A percentile compares a stretch with the other conserved stretches of the same genome.
Evolutionary conservation across 768 basidiomycete genomes (phyloP).

Genomic region (Roridomyces roridus): DNA sequence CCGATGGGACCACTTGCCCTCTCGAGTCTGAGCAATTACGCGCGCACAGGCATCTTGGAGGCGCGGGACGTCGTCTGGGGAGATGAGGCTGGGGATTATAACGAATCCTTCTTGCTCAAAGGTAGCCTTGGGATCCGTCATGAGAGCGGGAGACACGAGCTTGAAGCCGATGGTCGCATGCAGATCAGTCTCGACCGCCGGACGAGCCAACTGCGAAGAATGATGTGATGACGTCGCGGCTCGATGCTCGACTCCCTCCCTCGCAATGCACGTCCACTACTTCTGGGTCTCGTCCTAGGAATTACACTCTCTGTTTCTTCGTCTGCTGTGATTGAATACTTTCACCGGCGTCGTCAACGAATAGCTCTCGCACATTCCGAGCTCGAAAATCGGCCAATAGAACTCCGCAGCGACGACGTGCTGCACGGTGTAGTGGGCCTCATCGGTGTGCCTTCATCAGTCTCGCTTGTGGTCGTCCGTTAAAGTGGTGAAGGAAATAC

Average conservation of each 20-base stretch:
- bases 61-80: conserved; percentile 39
- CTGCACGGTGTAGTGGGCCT: conserved; percentile 81
- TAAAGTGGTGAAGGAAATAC: conserved; percentile 86
- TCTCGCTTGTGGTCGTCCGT: background rate
- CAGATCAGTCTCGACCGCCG: too few relatives aligned
- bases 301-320: conserved; percentile 78
- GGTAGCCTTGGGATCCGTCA: conserved; percentile 41
- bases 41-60: conserved; percentile 59
- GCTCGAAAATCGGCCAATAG: conserved; percentile 62
- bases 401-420: conserved; percentile 78
- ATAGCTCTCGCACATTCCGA: conserved; percentile 30
- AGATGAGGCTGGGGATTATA: conserved; percentile 62
- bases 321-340: conserved; percentile 64
- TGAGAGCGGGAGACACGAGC: background rate
- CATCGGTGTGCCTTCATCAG: conserved; percentile 64
- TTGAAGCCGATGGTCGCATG: too few relatives aligned
- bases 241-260: conserved; percentile 4
- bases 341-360: conserved; percentile 56
- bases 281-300: conserved; percentile 68
- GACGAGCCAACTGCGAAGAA: too few relatives aligned
- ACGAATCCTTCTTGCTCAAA: conserved; percentile 75
- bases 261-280: conserved; percentile 18
- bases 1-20: conserved; percentile 67
- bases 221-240: too few relatives aligned
- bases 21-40: conserved; percentile 58